Conservation (phyloP, 768 basidiomycete genomes). For the Mrakia frigida region DNA sequence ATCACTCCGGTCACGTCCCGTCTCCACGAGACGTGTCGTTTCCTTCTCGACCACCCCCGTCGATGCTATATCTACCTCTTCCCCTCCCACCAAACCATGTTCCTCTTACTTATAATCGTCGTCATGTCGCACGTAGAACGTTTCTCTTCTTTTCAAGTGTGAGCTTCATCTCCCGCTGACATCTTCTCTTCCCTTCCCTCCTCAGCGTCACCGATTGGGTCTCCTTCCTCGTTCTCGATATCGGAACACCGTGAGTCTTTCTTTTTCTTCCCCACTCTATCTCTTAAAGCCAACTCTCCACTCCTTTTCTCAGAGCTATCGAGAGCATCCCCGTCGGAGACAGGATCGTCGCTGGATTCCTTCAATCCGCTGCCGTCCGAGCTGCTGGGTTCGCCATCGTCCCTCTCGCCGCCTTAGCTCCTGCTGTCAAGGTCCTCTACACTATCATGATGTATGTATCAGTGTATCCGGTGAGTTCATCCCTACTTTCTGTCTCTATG, state of each 20-base stretch:
- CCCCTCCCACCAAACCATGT: conserved; percentile 83
- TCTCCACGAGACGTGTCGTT: conserved; percentile 71
- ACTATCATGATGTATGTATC: conserved; percentile 68
- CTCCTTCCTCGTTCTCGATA: conserved; percentile 80
- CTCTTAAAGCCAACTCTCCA: neutral
- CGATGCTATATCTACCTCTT: conserved; percentile 45
- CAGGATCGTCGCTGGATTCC: conserved; percentile 64
- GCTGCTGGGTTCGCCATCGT: conserved; percentile 84
- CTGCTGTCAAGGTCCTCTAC: conserved; percentile 71
- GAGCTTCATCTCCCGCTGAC: neutral
- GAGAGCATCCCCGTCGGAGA: conserved; percentile 63
- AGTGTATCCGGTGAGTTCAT: conserved; percentile 34
- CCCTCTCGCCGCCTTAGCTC: conserved; percentile 64
- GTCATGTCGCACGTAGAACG: conserved; percentile 57
- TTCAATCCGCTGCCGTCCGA: conserved; percentile 73
- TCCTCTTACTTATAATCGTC: conserved; percentile 65
- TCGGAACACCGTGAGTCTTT: conserved; percentile 58
- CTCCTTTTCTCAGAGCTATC: conserved; percentile 47
- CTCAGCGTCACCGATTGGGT: conserved; percentile 76
- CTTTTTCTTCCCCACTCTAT: too few relatives aligned
- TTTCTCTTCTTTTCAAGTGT: too few relatives aligned
- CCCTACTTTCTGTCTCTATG: neutral
- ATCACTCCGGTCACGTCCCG: conserved; percentile 57
- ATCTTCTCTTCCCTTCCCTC: conserved; percentile 14
- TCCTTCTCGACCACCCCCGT: conserved; percentile 90